A percentile compares a stretch with the other conserved stretches of the same genome.
phyloP scores from a whole-genome alignment of 805 yeast genomes.

The Cyberlindnera euphorbiae region DNA sequence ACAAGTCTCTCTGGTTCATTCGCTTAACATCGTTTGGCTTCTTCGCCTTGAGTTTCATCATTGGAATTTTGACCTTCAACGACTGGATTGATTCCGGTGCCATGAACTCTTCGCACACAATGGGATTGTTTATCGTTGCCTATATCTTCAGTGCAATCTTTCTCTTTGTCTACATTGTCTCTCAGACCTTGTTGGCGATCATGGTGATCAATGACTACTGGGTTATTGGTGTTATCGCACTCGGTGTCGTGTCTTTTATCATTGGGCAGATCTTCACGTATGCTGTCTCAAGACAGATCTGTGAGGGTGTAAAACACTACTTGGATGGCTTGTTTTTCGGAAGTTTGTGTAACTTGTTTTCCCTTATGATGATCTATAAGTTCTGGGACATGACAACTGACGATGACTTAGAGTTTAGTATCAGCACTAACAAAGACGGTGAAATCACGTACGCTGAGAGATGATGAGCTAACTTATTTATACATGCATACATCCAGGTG shows the following conservation, averaged over 20 bases:
- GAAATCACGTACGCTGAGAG: constrained; percentile 24
- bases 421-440: constrained; percentile 45
- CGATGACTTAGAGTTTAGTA: constrained; percentile 91
- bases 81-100: constrained; percentile 46
- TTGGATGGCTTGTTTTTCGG: constrained; percentile 88
- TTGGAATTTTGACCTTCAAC: constrained; percentile 70
- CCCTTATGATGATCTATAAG: constrained; percentile 93
- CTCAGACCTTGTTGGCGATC: constrained; percentile 65
- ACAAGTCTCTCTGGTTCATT: constrained; percentile 51
- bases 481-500: neutral
- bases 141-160: constrained; percentile 70
- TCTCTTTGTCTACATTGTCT: constrained; percentile 54
- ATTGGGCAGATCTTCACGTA: constrained; percentile 78
- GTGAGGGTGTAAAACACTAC: constrained; percentile 74
- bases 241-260: constrained; percentile 69
- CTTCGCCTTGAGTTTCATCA: constrained; percentile 61
- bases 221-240: constrained; percentile 81
- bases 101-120: constrained; percentile 48
- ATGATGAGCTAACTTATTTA: constrained; percentile 2
- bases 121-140: constrained; percentile 63
- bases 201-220: constrained; percentile 71
- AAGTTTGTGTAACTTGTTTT: constrained; percentile 70
- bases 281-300: constrained; percentile 60
- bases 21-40: constrained; percentile 49
- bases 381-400: constrained; percentile 95